Percentiles rank a stretch among this genome's conserved stretches.
phyloP scores from a whole-genome alignment of 2,329 filamentous ascomycete species.

The Rutstroemia sp. region DNA sequence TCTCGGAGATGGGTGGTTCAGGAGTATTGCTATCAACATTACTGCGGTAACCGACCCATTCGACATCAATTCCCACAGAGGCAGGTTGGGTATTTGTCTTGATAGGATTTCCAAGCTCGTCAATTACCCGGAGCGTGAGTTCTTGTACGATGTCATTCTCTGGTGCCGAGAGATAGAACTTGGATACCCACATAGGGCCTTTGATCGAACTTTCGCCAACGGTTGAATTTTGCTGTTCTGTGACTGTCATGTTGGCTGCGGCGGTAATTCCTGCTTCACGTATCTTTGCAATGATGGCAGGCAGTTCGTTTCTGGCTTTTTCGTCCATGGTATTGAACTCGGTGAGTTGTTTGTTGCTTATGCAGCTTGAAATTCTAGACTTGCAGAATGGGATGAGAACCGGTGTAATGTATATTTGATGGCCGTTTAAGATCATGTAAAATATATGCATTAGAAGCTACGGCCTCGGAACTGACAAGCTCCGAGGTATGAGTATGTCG shows the following conservation, averaged over 20 bases:
- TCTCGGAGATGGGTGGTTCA: neutral
- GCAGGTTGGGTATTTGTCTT: neutral
- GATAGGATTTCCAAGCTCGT: neutral
- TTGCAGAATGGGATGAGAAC: no score
- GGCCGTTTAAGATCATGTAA: no score
- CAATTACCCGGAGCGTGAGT: neutral
- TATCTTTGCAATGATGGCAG: neutral
- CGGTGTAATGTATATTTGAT: no score
- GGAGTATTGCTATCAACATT: neutral
- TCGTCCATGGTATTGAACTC: no score
- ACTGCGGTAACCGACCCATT: neutral
- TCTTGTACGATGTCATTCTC: neutral
- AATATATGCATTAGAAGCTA: no score
- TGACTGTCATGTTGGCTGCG: neutral
- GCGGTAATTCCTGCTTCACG: neutral
- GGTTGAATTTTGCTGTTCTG: neutral
- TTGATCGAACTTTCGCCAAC: neutral
- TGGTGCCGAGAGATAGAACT: neutral
- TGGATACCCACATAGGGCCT: neutral
- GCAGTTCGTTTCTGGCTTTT: no score
- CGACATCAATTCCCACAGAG: neutral
- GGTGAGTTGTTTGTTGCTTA: no score
- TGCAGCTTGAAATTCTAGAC: no score
- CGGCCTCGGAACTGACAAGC: no score
- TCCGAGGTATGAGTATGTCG: no score